These are phyloP conservation scores for Monotropa hypopitys DNA, from an alignment of 179 eudicot genomes.

Conservation along the genomic window DNA sequence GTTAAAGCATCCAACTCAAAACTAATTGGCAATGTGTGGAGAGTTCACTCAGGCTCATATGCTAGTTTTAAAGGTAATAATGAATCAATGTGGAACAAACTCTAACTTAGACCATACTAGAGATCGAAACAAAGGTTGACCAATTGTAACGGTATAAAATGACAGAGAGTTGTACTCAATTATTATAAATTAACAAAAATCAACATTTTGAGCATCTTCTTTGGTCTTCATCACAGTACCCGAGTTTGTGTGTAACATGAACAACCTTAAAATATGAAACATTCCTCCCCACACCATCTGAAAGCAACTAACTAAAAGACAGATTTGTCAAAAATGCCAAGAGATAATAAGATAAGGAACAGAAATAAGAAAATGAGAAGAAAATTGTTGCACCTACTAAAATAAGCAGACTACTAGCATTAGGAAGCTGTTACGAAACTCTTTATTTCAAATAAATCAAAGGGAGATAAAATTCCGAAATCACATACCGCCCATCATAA, in stretches of 20 bases:
- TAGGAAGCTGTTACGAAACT: not conserved
- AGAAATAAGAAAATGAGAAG: not conserved
- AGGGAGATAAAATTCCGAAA: not conserved
- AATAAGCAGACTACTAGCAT: not conserved
- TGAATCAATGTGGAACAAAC: no score
- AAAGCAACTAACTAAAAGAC: not conserved
- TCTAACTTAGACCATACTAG: no score
- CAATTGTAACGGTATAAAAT: no score
- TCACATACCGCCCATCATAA: constrained; percentile 85
- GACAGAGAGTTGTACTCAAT: no score
- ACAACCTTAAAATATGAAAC: not conserved
- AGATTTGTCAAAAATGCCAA: constrained; percentile 3
- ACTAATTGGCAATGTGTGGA: no score
- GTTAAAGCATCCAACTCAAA: no score
- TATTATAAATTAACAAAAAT: no score
- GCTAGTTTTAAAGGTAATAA: no score
- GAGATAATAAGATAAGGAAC: not conserved
- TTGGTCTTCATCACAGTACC: no score
- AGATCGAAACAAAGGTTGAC: no score
- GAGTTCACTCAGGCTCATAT: no score
- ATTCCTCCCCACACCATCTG: not conserved
- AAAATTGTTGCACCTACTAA: not conserved
- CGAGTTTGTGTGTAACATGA: not conserved
- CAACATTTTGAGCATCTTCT: no score
- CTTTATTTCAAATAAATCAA: not conserved